These are phyloP conservation scores for Salvia miltiorrhiza DNA, from an alignment of 257 asterid genomes.

Conservation along the genomic window DNA sequence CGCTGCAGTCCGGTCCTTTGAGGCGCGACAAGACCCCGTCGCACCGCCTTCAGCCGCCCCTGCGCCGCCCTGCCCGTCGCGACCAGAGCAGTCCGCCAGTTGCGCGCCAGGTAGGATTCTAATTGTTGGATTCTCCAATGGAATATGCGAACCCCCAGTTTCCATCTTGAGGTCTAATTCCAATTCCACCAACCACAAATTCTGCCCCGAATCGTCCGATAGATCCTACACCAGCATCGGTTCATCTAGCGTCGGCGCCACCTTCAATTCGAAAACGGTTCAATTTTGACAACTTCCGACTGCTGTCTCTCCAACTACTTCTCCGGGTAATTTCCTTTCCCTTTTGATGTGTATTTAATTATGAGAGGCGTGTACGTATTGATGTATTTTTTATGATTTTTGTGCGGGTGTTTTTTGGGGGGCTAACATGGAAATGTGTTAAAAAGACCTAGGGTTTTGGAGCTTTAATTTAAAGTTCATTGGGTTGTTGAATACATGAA, in stretches of 20 bases:
- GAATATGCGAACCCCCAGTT: constrained; percentile 22
- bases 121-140: too few species aligned
- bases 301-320: constrained; percentile 20
- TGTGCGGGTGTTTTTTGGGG: neutral
- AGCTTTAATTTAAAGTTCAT: neutral
- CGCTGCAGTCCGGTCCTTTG: too few species aligned
- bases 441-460: constrained; percentile 17
- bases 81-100: too few species aligned
- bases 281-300: too few species aligned
- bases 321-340: constrained; percentile 22
- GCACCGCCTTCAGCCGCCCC: too few species aligned
- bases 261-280: constrained; percentile 19
- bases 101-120: too few species aligned
- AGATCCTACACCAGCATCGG: constrained; percentile 55
- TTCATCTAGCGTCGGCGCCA: constrained; percentile 32
- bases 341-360: neutral
- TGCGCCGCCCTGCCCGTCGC: too few species aligned
- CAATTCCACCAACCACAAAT: constrained; percentile 24
- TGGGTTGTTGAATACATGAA: neutral
- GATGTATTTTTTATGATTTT: neutral
- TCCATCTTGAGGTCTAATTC: constrained; percentile 34
- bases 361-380: neutral
- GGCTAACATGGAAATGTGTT: neutral
- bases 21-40: too few species aligned
- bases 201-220: constrained; percentile 22